Evolutionary conservation across 768 basidiomycete species (phyloP).

Genomic region (Infundibulicybe gibba): DNA sequence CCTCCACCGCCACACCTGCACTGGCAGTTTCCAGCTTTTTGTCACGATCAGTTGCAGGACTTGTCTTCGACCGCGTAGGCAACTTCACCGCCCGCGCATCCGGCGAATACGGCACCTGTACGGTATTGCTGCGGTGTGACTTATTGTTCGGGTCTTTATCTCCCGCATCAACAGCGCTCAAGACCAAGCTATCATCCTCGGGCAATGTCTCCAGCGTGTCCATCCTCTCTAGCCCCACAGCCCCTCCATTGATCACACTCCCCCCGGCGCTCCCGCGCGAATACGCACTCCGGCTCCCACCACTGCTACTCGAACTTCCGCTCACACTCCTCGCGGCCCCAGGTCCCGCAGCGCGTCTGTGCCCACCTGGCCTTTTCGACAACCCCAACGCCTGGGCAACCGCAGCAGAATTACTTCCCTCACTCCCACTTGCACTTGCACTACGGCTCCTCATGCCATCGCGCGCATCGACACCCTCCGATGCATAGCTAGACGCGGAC

Average conservation of each 20-base stretch:
- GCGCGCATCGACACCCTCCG: slow-evolving; percentile 1
- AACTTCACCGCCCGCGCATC: slow-evolving; percentile 49
- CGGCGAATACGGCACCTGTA: slow-evolving; percentile 39
- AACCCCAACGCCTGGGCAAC: slow-evolving; percentile 43
- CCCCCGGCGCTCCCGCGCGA: slow-evolving; percentile 20
- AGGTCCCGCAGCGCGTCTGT: slow-evolving; percentile 35
- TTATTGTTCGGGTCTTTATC: slow-evolving; percentile 29
- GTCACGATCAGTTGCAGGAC: slow-evolving; percentile 24
- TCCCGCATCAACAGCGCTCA: slow-evolving; percentile 21
- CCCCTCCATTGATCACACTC: slow-evolving; percentile 16
- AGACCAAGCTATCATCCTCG: slow-evolving; percentile 26
- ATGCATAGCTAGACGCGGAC: slow-evolving; percentile 8
- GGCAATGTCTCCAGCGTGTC: slow-evolving; percentile 48
- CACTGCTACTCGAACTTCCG: slow-evolving; percentile 22
- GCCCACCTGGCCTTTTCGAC: slow-evolving; percentile 35
- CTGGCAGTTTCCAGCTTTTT: slow-evolving; percentile 16
- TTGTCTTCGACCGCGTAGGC: slow-evolving; percentile 53
- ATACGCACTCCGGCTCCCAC: slow-evolving; percentile 23
- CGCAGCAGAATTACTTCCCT: slow-evolving; percentile 25
- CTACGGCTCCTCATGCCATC: slow-evolving; percentile 11
- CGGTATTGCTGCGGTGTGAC: slow-evolving; percentile 48
- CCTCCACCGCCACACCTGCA: slow-evolving; percentile 9
- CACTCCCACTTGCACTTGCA: too few species aligned
- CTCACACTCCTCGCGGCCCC: slow-evolving; percentile 19
- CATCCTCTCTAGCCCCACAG: slow-evolving; percentile 14